Base-by-base conservation (phyloP, 176 grass and related monocot species). In the Hordeum marinum region DNA sequence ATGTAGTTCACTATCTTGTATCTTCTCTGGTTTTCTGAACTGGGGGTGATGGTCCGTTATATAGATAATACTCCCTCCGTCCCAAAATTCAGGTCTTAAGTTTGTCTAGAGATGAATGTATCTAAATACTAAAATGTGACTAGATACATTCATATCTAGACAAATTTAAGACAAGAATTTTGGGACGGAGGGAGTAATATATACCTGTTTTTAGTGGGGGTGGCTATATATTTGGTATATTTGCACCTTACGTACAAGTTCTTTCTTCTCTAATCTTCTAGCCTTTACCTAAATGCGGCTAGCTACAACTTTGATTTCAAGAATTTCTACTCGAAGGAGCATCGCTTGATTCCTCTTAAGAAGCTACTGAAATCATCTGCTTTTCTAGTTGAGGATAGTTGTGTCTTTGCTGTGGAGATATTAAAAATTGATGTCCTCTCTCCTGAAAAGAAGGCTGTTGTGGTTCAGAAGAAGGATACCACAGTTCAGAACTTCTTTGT, bases 391-490 rank as follows among this genome's bases (percentile, higher is more conserved):
- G 86, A 77, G 61, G 71, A 88, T 78, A 50, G 72, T 5, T 88
- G 80, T 83, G 63, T 87, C 43, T 74, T 87, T 42, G 37, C 79
- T 82, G 63, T 82, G 79, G 75, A 66, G 46, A 81, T 87, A 77
- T 60, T 83, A 68, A 60, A 77, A 36, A 31, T 57, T 1, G 37
- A 70, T 17, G 10, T 70, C 3, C 40, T 8, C 59, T 58, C 72
- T 46, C 6, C 68, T 41, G 20, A 86, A 36, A 73, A 52, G n/a
- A 86, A 73, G 10, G 42, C 3, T 26, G 11, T 45, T 80, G 55
- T 37, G 55, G 14, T 65, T 87, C 2, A 40, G 35, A 77, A 87
- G 26, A 83, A 83, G 48, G 8, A 29, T 75, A 32, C 5, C 46
- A 20, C 46, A 68, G 50, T 87, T 77, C 72, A 42, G 46, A 77